phyloP scores from a whole-genome alignment of 192 early-diverging fungal genomes.

The Kappamyces sp. region DNA sequence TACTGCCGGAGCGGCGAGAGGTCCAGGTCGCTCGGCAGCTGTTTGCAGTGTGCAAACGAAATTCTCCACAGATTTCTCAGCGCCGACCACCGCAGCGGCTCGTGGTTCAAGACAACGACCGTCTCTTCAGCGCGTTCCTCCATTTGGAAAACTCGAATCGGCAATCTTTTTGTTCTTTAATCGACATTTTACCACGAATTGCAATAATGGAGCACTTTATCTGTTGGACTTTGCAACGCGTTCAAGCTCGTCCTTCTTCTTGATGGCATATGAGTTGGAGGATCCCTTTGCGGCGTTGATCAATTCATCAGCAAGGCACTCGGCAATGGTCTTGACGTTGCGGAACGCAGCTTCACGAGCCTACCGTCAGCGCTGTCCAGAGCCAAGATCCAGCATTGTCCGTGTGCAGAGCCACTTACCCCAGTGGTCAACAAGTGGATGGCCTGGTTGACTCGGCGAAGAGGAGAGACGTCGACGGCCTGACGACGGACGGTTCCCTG shows the following conservation, averaged over 20 bases:
- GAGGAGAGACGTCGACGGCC: conserved; percentile 98
- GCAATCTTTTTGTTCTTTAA: too few species aligned
- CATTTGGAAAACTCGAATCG: too few species aligned
- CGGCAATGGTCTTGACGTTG: conserved; percentile 99
- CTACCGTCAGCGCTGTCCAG: conserved; percentile 24
- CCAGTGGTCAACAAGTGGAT: conserved; percentile 91
- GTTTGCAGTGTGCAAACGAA: conserved; percentile 8
- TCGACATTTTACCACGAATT: too few species aligned
- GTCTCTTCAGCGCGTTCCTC: too few species aligned
- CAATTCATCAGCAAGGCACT: conserved; percentile 98
- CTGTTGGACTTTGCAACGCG: conserved; percentile 68
- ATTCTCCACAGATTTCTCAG: neutral
- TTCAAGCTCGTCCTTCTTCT: conserved; percentile 99
- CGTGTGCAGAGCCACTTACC: conserved; percentile 38
- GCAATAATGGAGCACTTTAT: neutral
- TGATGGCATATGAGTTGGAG: conserved; percentile 99
- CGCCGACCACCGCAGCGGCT: too few species aligned
- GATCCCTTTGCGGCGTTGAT: conserved; percentile 96
- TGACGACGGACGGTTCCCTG: conserved; percentile 97
- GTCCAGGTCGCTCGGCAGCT: neutral
- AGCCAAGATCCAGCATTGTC: conserved; percentile 10
- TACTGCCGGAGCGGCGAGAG: conserved; percentile 17
- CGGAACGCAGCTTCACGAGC: conserved; percentile 98
- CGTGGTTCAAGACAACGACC: too few species aligned
- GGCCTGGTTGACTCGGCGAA: conserved; percentile 96